Conservation (phyloP, 2,329 filamentous ascomycete genomes). For the Metarhizium guizhouense region DNA sequence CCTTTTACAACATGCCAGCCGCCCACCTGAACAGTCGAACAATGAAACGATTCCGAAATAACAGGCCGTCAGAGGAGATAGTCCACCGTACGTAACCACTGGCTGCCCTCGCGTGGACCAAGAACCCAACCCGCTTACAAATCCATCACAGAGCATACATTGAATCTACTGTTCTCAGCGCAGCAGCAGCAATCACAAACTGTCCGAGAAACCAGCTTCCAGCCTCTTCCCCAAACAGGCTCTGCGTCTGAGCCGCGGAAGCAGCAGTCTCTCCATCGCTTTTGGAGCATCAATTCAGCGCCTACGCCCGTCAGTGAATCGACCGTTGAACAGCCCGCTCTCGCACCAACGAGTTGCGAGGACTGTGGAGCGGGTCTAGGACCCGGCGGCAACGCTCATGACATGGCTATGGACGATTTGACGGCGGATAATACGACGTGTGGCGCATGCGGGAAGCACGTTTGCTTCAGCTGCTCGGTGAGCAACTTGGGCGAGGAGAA, state of each 20-base stretch:
- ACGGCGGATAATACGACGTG: slow-evolving; percentile 28
- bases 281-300: slow-evolving; percentile 45
- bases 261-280: slow-evolving; percentile 50
- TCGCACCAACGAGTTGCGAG: slow-evolving; percentile 35
- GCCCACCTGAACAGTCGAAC: slow-evolving; percentile 46
- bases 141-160: slow-evolving; percentile 39
- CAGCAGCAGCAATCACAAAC: slow-evolving; percentile 26
- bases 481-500: slow-evolving; percentile 47
- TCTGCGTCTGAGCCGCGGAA: slow-evolving; percentile 8
- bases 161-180: slow-evolving; percentile 49
- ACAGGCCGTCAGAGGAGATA: slow-evolving; percentile 44
- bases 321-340: not conserved
- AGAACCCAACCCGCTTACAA: not conserved
- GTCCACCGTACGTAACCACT: slow-evolving; percentile 41
- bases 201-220: not conserved
- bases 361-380: slow-evolving; percentile 37
- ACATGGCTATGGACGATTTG: slow-evolving; percentile 32
- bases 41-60: slow-evolving; percentile 51
- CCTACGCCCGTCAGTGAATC: not conserved
- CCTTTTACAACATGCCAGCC: slow-evolving; percentile 22
- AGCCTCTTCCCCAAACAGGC: not conserved
- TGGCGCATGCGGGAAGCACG: slow-evolving; percentile 41
- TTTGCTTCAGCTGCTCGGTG: slow-evolving; percentile 52
- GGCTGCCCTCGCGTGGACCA: not conserved
- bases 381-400: slow-evolving; percentile 15